Conservation (phyloP, 2,329 filamentous ascomycete genomes). For the Sclerotinia subarctica region DNA sequence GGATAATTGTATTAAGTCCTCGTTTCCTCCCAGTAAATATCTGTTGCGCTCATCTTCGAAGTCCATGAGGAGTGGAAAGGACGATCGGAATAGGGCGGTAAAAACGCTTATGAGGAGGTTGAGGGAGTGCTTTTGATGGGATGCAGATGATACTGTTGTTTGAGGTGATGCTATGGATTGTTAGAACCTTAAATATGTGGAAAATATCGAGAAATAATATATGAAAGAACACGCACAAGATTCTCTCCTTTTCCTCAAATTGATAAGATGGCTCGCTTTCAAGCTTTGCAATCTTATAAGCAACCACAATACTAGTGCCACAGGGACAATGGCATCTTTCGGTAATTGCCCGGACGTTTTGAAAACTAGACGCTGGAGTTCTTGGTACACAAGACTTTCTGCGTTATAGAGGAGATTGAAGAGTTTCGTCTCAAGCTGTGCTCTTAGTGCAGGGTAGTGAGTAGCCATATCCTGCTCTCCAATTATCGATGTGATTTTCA, state of each 20-base stretch:
- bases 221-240: slow-evolving; percentile 22
- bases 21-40: slow-evolving; percentile 28
- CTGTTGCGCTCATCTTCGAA: slow-evolving; percentile 30
- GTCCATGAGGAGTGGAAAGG: slow-evolving; percentile 31
- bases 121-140: slow-evolving; percentile 28
- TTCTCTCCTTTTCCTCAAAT: slow-evolving; percentile 24
- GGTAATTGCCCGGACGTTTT: slow-evolving; percentile 29
- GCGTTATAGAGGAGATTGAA: slow-evolving; percentile 31
- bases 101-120: slow-evolving; percentile 32
- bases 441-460: slow-evolving; percentile 22
- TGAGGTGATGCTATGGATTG: neutral
- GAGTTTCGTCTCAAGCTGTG: slow-evolving; percentile 33
- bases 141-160: slow-evolving; percentile 15
- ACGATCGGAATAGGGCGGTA: slow-evolving; percentile 32
- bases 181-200: neutral
- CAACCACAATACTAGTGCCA: slow-evolving; percentile 33
- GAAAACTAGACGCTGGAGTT: slow-evolving; percentile 33
- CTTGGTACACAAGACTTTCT: slow-evolving; percentile 28
- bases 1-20: slow-evolving; percentile 28
- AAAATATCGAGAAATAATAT: neutral
- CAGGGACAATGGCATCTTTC: slow-evolving; percentile 31
- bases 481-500: slow-evolving; percentile 19
- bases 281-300: slow-evolving; percentile 29
- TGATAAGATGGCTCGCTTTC: slow-evolving; percentile 27
- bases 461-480: neutral